Conservation (phyloP, 1,139 yeast genomes). For the Suzukiozyma palmioleophila region DNA sequence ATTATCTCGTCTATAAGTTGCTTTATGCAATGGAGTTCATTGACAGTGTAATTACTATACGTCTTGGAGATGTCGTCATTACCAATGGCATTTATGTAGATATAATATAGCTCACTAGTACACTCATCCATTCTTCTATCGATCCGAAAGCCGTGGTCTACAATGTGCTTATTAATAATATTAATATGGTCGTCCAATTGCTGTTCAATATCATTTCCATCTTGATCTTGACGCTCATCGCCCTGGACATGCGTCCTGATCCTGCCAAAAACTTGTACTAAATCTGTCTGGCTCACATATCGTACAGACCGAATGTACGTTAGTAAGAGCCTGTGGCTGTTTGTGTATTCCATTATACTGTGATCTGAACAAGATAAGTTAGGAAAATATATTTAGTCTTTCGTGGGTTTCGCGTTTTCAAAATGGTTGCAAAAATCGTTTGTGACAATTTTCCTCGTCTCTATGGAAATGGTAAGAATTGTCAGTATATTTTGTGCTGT, state of each 20-base stretch:
- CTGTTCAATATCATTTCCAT: constrained; percentile 5
- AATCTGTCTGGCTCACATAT: constrained; percentile 12
- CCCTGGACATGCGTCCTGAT: constrained; percentile 5
- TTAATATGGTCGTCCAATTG: constrained; percentile 20
- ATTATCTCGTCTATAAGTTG: constrained; percentile 44
- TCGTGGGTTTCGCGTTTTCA: background rate
- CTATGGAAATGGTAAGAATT: too few species aligned
- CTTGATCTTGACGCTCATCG: constrained; percentile 7
- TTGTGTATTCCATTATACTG: constrained; percentile 11
- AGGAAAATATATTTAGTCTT: background rate
- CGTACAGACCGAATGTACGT: constrained; percentile 41
- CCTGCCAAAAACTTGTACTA: constrained; percentile 13
- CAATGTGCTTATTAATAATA: constrained; percentile 35
- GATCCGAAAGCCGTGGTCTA: constrained; percentile 42
- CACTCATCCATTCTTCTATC: constrained; percentile 35
- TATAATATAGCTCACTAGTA: constrained; percentile 27
- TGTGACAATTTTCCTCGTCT: too few species aligned
- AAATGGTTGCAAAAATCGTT: constrained; percentile 6
- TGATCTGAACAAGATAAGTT: too few species aligned
- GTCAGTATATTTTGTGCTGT: too few species aligned
- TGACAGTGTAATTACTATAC: constrained; percentile 38
- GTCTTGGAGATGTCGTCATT: constrained; percentile 38
- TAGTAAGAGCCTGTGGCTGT: constrained; percentile 39
- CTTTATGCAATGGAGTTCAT: constrained; percentile 49
- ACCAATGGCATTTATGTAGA: constrained; percentile 37